Evolutionary conservation across 139 green algal species (phyloP), one percentile per base, ranked within the genome.

Genomic region (Chlorella ohadii): DNA sequence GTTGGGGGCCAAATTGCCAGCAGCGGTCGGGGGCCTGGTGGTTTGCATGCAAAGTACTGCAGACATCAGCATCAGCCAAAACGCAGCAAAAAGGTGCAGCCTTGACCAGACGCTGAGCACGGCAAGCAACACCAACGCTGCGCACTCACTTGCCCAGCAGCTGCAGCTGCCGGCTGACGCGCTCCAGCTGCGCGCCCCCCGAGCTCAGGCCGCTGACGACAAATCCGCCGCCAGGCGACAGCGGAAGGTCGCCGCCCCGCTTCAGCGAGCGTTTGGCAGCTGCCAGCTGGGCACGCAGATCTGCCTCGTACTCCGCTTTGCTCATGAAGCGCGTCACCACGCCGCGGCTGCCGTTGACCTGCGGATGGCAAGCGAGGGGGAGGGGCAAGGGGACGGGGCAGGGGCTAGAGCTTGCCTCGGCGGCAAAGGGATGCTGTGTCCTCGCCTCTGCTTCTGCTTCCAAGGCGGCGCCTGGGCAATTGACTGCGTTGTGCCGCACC

Each of bases 321-420:
- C 41, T 66, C 34, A 64, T 44, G 38, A 94, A 90, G 25, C 51
- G 57, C 1, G 82, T 83, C 65, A 95, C 77, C 75, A 94, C 91
- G 25, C 94, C 94, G 1, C 94, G 68, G 19, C 86, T 90, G 34
- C 94, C 94, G 81, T 97, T 97, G 38, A 96, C 93, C 56, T 96
- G 90, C 83, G 92, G 87, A 67, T 57, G 25, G 28, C 59, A 66
- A 28, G 28, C 59, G 31, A 28, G 59, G 20, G 17, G 59, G 16
- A 28, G 1, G 63, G 27, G 11, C 11, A 4, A 59, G 51, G 51
- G 51, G 2, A 19, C 2, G 51, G 47, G 68, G 68, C 36, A 57
- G 68, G 3, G 68, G 44, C n/a, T n/a, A n/a, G n/a, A n/a, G n/a
- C n/a, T n/a, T n/a, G n/a, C n/a, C n/a, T n/a, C n/a, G n/a, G n/a